Percentiles rank a stretch among this genome's conserved stretches.
Conservation (phyloP, 2,329 filamentous ascomycete species). For the Pezicula neosporulosa region DNA sequence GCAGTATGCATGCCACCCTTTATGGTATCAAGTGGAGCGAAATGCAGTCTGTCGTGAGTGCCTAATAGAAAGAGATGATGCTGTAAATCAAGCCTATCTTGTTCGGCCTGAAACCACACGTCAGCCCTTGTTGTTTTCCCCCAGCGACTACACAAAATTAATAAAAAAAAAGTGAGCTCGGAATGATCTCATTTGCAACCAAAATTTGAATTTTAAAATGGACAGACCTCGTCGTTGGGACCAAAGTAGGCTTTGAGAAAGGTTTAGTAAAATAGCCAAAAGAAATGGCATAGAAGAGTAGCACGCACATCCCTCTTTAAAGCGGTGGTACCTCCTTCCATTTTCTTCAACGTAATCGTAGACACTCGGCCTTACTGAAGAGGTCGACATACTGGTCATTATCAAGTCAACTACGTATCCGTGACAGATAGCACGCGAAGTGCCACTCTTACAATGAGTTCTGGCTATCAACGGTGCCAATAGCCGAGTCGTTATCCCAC, state of each 20-base stretch:
- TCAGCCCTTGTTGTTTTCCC: too few species aligned
- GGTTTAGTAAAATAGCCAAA: background rate
- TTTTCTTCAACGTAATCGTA: slow-evolving; percentile 9
- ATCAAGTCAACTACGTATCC: background rate
- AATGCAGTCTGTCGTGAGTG: background rate
- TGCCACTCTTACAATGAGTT: background rate
- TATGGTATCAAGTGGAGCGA: slow-evolving; percentile 1
- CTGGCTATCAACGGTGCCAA: background rate
- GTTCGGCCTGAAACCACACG: background rate
- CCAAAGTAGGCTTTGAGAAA: background rate
- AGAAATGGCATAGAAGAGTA: background rate
- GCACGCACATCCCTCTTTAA: slow-evolving; percentile 5
- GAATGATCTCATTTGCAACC: background rate
- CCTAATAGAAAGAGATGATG: slow-evolving; percentile 3
- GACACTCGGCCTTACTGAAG: slow-evolving; percentile 7
- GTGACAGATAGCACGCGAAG: background rate
- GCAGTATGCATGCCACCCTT: slow-evolving; percentile 18
- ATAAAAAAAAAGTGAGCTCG: background rate
- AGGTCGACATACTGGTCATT: slow-evolving; percentile 3
- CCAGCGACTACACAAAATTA: too few species aligned
- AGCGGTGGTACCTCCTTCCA: slow-evolving; percentile 10
- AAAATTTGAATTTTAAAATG: background rate
- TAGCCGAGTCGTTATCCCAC: background rate
- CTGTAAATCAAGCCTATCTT: slow-evolving; percentile 1
- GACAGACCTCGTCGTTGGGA: slow-evolving; percentile 30